Percentiles rank a stretch among this genome's conserved stretches.
phyloP scores from a whole-genome alignment of 2,329 filamentous ascomycete species.

The Phialophora tarda region DNA sequence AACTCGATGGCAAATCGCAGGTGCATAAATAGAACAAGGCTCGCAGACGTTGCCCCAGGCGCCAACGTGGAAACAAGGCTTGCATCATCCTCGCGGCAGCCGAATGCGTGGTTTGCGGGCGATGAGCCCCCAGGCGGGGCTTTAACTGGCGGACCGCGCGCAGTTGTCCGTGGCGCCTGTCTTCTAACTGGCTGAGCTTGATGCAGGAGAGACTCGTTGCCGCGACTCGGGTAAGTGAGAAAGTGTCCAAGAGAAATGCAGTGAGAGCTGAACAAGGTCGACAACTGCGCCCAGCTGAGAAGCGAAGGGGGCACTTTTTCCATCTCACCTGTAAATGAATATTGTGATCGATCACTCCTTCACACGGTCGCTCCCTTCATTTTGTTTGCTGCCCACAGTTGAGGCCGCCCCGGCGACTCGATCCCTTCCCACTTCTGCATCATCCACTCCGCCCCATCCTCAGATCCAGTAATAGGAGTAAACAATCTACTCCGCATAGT shows the following conservation, averaged over 20 bases:
- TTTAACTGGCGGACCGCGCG: conserved; percentile 6
- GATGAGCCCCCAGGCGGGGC: conserved; percentile 15
- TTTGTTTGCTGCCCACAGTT: not conserved
- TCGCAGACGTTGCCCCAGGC: conserved; percentile 1
- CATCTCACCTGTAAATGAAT: conserved; percentile 12
- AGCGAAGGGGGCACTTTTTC: conserved; percentile 4
- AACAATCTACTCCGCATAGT: conserved; percentile 16
- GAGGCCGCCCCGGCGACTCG: not conserved
- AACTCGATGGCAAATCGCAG: conserved; percentile 19
- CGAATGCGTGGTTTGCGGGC: conserved; percentile 19
- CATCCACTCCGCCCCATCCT: conserved; percentile 2
- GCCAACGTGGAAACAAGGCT: conserved; percentile 2
- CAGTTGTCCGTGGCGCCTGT: not conserved
- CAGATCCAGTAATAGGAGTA: conserved; percentile 17
- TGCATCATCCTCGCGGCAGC: conserved; percentile 3
- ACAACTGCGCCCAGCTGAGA: conserved; percentile 12
- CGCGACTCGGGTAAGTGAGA: not conserved
- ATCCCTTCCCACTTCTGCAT: not conserved
- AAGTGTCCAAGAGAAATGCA: conserved; percentile 5
- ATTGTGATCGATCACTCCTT: not conserved
- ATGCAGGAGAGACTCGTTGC: not conserved
- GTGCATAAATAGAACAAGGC: conserved; percentile 22
- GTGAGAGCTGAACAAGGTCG: conserved; percentile 12
- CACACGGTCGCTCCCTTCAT: too few species aligned
- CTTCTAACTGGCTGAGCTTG: conserved; percentile 1